Base-by-base conservation (phyloP, 225 moss, liverwort and hornwort species). In the Lunularia cruciata region DNA sequence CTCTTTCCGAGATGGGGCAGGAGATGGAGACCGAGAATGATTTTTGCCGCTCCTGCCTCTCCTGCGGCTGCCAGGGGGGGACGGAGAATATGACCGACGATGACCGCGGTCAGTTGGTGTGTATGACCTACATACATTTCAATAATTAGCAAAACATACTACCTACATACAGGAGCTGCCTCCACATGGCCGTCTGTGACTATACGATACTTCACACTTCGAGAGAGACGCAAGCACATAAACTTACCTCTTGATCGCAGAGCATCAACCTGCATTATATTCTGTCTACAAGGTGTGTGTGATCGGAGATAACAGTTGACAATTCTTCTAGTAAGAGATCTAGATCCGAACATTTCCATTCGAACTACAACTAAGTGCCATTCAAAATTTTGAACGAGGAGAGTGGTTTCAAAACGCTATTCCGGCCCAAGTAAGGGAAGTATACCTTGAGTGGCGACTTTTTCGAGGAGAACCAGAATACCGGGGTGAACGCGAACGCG, bases 81-180 rank as follows among this genome's bases (percentile, higher is more conserved):
- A 81, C 36, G 81, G 86, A 28, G 88, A 83, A 30, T 60, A 77
- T 45, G 94, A 94, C 67, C 77, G 84, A 20, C 83, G 74, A 62
- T 56, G 79, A 45, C 60, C 80, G 46, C 91, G 85, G 69, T 81
- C 86, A 49, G 85, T 72, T 72, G 77, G 85, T 25, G 79, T 70
- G 61, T 76, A 76, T 20, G 89, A 90, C 57, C 88, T 51, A 57
- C 65, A 47, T 30, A 55, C 58, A 33, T 51, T 26, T 27, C 22
- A 10, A 43, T 10, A 31, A 20, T 51, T 67, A 73, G 48, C 51
- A 25, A 0, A 23, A 18, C 58, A 60, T 14, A 20, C 38, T 14
- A 51, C 20, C 20, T 23, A 49, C 0, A 35, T 46, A 19, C 5
- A 18, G 1, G 14, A 45, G 12, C 8, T 3, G 18, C 18, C 45